Evolutionary conservation across 768 basidiomycete species (phyloP).

Genomic region (Termitomyces sp.): DNA sequence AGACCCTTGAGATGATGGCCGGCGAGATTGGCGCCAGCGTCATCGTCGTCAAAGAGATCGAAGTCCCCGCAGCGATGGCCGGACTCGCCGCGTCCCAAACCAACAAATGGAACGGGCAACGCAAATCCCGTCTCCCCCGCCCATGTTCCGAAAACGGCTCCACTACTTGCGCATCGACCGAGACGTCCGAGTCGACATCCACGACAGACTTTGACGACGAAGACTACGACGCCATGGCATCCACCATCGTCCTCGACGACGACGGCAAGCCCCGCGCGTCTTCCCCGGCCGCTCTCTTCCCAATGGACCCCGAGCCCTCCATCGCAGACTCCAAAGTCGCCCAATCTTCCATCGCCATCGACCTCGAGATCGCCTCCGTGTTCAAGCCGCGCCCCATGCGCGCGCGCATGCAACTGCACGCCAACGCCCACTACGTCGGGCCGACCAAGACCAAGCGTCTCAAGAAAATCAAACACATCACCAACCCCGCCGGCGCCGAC

Average conservation of each 20-base stretch:
- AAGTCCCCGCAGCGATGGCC: conserved; percentile 55
- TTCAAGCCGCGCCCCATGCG: conserved; percentile 69
- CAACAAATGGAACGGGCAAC: conserved; percentile 32
- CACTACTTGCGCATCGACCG: too few species aligned
- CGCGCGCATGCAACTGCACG: conserved; percentile 26
- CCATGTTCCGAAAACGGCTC: conserved; percentile 12
- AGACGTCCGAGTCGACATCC: conserved; percentile 33
- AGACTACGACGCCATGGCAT: conserved; percentile 20
- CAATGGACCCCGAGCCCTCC: conserved; percentile 45
- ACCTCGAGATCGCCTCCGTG: conserved; percentile 65
- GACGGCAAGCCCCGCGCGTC: conserved; percentile 4
- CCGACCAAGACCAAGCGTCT: conserved; percentile 30
- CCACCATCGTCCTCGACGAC: conserved; percentile 25
- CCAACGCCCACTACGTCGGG: conserved; percentile 19
- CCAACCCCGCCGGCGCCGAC: conserved; percentile 6
- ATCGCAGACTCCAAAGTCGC: conserved; percentile 13
- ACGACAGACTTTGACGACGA: conserved; percentile 28
- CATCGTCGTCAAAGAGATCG: conserved; percentile 84
- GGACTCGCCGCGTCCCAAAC: conserved; percentile 29
- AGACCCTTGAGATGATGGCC: conserved; percentile 91
- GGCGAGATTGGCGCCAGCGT: conserved; percentile 91
- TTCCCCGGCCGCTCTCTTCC: conserved; percentile 33
- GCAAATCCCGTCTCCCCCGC: conserved; percentile 26
- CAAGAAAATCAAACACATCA: conserved; percentile 33
- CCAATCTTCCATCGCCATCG: conserved; percentile 30